Conservation (phyloP, 176 grass and related monocot species). For the Oryza coarctata region DNA sequence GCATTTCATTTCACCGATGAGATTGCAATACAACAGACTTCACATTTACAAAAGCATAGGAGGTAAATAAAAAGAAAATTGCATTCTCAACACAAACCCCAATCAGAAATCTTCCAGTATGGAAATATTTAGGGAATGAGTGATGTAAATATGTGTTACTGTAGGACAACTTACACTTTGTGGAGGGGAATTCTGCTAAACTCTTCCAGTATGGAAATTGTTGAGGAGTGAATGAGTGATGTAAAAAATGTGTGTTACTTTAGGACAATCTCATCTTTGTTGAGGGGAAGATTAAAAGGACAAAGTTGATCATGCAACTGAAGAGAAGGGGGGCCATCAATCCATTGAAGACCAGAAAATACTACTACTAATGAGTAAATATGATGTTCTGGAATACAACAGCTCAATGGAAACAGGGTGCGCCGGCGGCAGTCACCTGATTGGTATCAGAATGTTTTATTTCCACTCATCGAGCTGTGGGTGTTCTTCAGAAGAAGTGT, state of each 20-base stretch:
- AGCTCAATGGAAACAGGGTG: neutral
- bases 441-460: neutral
- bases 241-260: neutral
- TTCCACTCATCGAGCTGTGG: neutral
- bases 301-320: neutral
- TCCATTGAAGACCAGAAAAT: slow-evolving; percentile 1
- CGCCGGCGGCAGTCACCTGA: neutral
- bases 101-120: neutral
- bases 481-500: slow-evolving; percentile 37
- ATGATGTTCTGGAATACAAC: slow-evolving; percentile 1
- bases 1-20: slow-evolving; percentile 18
- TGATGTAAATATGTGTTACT: no score
- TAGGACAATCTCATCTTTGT: neutral
- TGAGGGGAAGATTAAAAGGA: neutral
- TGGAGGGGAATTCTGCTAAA: no score
- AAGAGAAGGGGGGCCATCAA: neutral
- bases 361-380: neutral
- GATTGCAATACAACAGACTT: slow-evolving; percentile 22
- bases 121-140: no score
- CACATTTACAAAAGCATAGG: neutral
- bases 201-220: neutral
- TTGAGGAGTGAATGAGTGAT: neutral
- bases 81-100: neutral
- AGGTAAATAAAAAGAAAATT: neutral
- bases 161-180: neutral